These are phyloP conservation scores for Hura crepitans DNA, from an alignment of 441 rosid species.

Conservation along the genomic window DNA sequence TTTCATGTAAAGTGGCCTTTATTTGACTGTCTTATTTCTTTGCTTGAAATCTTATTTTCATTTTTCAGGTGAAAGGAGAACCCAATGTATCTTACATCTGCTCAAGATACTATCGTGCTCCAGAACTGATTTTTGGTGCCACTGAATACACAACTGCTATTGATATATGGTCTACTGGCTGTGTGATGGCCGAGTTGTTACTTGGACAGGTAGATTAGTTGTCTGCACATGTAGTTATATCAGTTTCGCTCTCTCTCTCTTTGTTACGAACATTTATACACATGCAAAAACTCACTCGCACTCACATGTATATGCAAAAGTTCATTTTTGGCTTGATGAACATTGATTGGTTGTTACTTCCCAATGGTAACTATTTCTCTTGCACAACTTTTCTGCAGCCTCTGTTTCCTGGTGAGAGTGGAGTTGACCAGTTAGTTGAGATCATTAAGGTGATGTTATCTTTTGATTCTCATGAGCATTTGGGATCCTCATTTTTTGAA, in stretches of 20 bases:
- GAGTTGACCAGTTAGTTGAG: constrained; percentile 96
- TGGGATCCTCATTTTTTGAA: neutral
- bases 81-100: constrained; percentile 96
- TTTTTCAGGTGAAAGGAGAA: constrained; percentile 85
- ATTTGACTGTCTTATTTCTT: constrained; percentile 14
- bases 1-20: constrained; percentile 15
- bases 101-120: constrained; percentile 97
- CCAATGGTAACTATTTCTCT: neutral
- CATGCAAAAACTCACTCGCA: neutral
- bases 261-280: too few species aligned
- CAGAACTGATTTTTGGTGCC: constrained; percentile 98
- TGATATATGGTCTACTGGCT: constrained; percentile 98
- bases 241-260: neutral
- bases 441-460: constrained; percentile 72
- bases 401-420: constrained; percentile 97
- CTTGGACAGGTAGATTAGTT: constrained; percentile 73
- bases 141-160: constrained; percentile 97
- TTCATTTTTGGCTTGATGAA: constrained; percentile 5
- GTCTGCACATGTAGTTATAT: constrained; percentile 6
- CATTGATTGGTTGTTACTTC: constrained; percentile 5
- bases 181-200: constrained; percentile 98
- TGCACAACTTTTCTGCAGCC: constrained; percentile 53
- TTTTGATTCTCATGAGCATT: constrained; percentile 15
- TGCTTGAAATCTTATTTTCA: constrained; percentile 23
- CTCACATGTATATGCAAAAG: neutral